Percentiles rank a stretch among this genome's conserved stretches.
Evolutionary conservation across 2,329 filamentous ascomycete genomes (phyloP).

Genomic region (Cladosporium sp.): DNA sequence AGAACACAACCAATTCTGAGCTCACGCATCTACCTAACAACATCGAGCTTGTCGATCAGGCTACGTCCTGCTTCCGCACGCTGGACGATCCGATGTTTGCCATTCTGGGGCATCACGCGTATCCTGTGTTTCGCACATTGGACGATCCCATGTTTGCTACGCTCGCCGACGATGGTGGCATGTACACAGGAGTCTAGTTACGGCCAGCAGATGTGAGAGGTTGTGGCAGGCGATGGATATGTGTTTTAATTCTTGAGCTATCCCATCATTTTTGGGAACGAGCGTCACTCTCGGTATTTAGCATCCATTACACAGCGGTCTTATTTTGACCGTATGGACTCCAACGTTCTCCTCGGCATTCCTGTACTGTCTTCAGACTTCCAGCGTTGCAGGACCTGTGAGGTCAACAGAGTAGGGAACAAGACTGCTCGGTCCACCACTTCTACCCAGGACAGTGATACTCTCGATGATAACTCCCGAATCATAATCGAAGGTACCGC

Average conservation of each 20-base stretch:
- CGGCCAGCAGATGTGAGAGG: no score
- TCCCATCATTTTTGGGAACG: not conserved
- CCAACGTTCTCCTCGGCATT: not conserved
- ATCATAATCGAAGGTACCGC: constrained; percentile 58
- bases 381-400: constrained; percentile 6
- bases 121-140: no score
- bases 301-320: not conserved
- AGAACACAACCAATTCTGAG: no score
- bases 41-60: no score
- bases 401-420: not conserved
- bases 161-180: no score
- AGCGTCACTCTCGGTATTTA: not conserved
- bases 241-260: not conserved
- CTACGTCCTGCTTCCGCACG: no score
- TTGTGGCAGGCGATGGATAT: no score
- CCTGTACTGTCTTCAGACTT: not conserved
- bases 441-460: constrained; percentile 53
- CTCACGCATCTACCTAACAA: no score
- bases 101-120: no score
- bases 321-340: not conserved
- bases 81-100: no score
- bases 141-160: no score
- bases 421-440: constrained; percentile 6
- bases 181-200: no score
- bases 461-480: constrained; percentile 47